These are phyloP conservation scores for Fusarium stilboides DNA, from an alignment of 2,329 filamentous ascomycete genomes.

Conservation along the genomic window DNA sequence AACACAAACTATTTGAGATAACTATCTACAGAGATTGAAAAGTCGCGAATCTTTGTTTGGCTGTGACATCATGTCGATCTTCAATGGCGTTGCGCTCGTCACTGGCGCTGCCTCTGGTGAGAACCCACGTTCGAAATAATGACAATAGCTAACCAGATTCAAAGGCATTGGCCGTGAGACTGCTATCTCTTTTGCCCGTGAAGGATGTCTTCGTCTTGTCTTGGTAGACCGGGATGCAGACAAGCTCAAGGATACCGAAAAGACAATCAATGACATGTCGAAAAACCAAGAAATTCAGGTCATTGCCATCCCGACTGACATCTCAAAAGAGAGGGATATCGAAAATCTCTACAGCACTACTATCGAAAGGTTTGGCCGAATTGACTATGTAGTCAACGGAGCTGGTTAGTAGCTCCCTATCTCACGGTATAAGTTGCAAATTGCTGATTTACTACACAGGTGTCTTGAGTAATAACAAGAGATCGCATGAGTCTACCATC, in stretches of 20 bases:
- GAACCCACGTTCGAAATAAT: background rate
- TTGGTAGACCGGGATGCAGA: slow-evolving; percentile 11
- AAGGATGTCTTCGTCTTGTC: slow-evolving; percentile 2
- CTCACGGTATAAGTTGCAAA: background rate
- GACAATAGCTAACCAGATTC: background rate
- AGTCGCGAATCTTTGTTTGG: background rate
- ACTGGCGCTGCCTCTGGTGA: slow-evolving; percentile 29
- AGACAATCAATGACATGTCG: background rate
- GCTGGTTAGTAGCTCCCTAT: slow-evolving; percentile 2
- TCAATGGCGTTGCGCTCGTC: slow-evolving; percentile 26
- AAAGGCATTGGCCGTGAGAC: slow-evolving; percentile 20
- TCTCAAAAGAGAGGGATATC: slow-evolving; percentile 19
- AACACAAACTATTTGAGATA: background rate
- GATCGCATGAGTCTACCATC: slow-evolving; percentile 12
- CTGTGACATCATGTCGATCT: slow-evolving; percentile 11
- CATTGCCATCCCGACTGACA: slow-evolving; percentile 15
- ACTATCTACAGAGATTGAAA: background rate
- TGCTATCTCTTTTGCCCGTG: slow-evolving; percentile 15
- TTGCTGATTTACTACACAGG: slow-evolving; percentile 1
- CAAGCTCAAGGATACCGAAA: slow-evolving; percentile 9
- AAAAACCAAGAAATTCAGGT: background rate
- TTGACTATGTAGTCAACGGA: slow-evolving; percentile 28
- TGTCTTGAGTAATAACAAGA: slow-evolving; percentile 22
- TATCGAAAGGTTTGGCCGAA: background rate
- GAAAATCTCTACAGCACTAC: slow-evolving; percentile 1